Evolutionary conservation across 805 yeast species (phyloP).

Genomic region (Kuraishia hungarica): DNA sequence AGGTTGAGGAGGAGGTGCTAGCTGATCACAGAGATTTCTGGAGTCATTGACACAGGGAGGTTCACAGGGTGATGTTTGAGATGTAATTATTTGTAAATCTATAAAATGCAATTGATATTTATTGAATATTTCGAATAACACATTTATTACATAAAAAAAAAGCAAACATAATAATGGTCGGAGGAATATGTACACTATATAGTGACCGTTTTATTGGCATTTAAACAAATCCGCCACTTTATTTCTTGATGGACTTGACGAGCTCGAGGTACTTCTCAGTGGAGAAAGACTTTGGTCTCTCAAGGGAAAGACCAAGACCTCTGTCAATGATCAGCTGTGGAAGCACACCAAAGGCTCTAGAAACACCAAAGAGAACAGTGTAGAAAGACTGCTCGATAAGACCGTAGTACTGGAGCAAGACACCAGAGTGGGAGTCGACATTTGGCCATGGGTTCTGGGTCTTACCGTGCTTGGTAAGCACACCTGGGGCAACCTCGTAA

Average conservation of each 20-base stretch:
- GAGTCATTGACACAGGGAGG: constrained; percentile 6
- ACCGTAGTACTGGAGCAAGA: constrained; percentile 78
- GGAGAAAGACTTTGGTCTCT: constrained; percentile 90
- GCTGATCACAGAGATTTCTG: constrained; percentile 18
- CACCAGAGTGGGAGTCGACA: constrained; percentile 86
- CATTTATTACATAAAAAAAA: background rate
- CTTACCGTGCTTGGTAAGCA: constrained; percentile 77
- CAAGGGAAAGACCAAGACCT: constrained; percentile 74
- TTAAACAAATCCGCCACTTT: constrained; percentile 3
- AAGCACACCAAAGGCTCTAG: constrained; percentile 80
- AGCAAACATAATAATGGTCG: background rate
- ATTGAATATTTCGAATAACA: background rate
- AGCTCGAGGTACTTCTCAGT: constrained; percentile 86
- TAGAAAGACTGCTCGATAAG: constrained; percentile 74
- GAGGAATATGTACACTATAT: background rate
- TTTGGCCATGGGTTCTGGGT: constrained; percentile 93
- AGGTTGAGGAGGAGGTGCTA: constrained; percentile 12
- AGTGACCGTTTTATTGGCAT: background rate
- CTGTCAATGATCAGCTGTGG: constrained; percentile 83
- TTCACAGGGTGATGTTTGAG: too few species aligned
- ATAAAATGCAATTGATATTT: background rate
- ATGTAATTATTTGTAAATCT: background rate
- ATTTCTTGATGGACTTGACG: constrained; percentile 33
- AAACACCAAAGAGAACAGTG: constrained; percentile 80
- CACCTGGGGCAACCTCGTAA: constrained; percentile 77